Conservation (phyloP, 2,329 filamentous ascomycete species). For the Rutstroemia sp. region DNA sequence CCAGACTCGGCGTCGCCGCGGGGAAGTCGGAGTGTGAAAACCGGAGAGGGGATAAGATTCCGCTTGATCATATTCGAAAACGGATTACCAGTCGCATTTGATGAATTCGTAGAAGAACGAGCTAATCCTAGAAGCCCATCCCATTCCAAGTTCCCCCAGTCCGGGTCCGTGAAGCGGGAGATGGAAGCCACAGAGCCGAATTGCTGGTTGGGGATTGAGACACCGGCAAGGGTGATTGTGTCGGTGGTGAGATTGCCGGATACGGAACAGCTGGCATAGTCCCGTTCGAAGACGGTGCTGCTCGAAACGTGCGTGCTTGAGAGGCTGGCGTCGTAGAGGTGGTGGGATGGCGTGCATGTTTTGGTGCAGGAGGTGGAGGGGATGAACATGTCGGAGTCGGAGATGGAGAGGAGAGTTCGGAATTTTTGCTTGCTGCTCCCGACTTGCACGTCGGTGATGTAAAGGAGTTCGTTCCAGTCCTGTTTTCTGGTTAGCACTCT, state of each 20-base stretch:
- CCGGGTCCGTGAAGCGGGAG: background rate
- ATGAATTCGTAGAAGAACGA: background rate
- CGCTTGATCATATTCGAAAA: background rate
- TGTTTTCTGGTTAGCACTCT: background rate
- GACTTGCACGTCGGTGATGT: conserved; percentile 7
- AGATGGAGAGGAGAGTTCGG: conserved; percentile 3
- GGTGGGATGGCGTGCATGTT: background rate
- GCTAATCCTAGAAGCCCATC: conserved; percentile 3
- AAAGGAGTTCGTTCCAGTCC: conserved; percentile 9
- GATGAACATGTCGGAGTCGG: conserved; percentile 3
- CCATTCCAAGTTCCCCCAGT: conserved; percentile 7
- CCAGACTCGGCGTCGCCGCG: background rate
- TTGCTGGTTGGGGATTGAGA: background rate
- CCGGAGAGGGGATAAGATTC: background rate
- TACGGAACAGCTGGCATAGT: background rate
- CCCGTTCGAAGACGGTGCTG: background rate
- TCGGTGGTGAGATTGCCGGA: background rate
- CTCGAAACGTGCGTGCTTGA: background rate
- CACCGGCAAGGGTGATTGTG: background rate
- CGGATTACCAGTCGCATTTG: background rate
- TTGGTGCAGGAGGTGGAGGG: background rate
- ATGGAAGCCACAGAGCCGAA: conserved; percentile 1
- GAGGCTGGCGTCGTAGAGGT: background rate
- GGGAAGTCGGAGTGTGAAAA: conserved; percentile 5
- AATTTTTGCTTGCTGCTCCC: conserved; percentile 10